phyloP scores from a whole-genome alignment of 2,329 filamentous ascomycete genomes.

The Fusarium xylarioides region DNA sequence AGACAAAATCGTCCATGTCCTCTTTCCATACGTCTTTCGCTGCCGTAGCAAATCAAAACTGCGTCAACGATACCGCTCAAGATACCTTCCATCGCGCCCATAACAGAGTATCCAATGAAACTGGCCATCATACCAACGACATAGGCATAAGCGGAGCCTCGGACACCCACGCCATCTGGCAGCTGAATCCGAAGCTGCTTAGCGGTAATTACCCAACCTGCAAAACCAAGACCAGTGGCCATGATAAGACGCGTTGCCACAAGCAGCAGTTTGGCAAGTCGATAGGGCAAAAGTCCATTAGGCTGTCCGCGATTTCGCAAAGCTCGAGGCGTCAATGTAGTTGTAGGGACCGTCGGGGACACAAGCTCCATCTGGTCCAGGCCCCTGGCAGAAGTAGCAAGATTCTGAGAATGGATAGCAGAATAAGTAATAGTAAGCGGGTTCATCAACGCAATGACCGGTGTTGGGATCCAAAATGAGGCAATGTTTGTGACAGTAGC shows the following conservation, averaged over 20 bases:
- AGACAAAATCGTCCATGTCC: constrained; percentile 84
- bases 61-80: constrained; percentile 88
- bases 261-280: constrained; percentile 88
- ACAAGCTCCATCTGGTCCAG: constrained; percentile 86
- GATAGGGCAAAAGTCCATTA: constrained; percentile 80
- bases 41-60: constrained; percentile 92
- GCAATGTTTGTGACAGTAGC: constrained; percentile 75
- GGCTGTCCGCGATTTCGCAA: constrained; percentile 55
- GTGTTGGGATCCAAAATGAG: constrained; percentile 84
- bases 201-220: constrained; percentile 95
- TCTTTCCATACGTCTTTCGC: constrained; percentile 76
- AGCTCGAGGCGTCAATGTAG: constrained; percentile 69
- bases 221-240: constrained; percentile 88
- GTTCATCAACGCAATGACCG: constrained; percentile 86
- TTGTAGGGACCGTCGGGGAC: constrained; percentile 75
- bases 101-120: constrained; percentile 92
- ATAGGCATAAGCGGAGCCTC: constrained; percentile 92
- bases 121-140: constrained; percentile 91
- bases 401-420: constrained; percentile 88
- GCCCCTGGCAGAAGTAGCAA: constrained; percentile 80
- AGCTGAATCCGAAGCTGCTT: constrained; percentile 73
- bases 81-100: constrained; percentile 90
- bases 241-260: constrained; percentile 93
- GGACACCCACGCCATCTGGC: constrained; percentile 63
- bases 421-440: constrained; percentile 92